A percentile compares a stretch with the other conserved stretches of the same genome.
Conservation (phyloP, 1,284 basidiomycete species). For the Sporisorium reilianum region DNA sequence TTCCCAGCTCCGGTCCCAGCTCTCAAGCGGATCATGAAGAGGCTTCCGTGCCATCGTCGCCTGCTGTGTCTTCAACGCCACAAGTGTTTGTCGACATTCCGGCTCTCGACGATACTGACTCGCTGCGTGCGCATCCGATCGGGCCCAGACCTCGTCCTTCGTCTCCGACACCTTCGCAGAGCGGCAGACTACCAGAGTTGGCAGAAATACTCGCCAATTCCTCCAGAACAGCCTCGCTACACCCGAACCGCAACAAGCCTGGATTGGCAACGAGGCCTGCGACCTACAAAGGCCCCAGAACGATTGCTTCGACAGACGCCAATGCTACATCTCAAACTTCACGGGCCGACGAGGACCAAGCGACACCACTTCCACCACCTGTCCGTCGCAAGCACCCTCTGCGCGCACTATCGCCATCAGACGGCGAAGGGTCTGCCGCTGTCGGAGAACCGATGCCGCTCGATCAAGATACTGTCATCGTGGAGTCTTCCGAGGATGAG, state of each 20-base stretch:
- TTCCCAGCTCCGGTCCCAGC: conserved; percentile 41
- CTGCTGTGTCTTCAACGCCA: conserved; percentile 3
- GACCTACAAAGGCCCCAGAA: conserved; percentile 35
- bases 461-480: conserved; percentile 9
- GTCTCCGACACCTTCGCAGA: conserved; percentile 32
- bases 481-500: conserved; percentile 46
- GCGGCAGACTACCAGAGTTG: conserved; percentile 30
- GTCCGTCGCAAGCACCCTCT: conserved; percentile 26
- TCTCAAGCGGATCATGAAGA: conserved; percentile 40
- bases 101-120: background rate
- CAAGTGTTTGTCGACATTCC: conserved; percentile 39
- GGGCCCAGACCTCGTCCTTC: background rate
- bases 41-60: conserved; percentile 19
- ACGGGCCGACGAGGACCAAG: conserved; percentile 19
- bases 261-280: conserved; percentile 4
- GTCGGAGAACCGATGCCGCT: too few species aligned
- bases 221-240: conserved; percentile 6
- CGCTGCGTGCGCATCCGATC: background rate
- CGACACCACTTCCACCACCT: conserved; percentile 4
- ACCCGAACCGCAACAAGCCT: background rate
- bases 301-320: background rate
- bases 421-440: conserved; percentile 2
- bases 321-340: background rate
- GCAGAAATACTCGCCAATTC: conserved; percentile 25
- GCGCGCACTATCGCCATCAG: conserved; percentile 22